Evolutionary conservation across 495 filamentous ascomycete species (phyloP).

Genomic region (Lophiotrema nucula): DNA sequence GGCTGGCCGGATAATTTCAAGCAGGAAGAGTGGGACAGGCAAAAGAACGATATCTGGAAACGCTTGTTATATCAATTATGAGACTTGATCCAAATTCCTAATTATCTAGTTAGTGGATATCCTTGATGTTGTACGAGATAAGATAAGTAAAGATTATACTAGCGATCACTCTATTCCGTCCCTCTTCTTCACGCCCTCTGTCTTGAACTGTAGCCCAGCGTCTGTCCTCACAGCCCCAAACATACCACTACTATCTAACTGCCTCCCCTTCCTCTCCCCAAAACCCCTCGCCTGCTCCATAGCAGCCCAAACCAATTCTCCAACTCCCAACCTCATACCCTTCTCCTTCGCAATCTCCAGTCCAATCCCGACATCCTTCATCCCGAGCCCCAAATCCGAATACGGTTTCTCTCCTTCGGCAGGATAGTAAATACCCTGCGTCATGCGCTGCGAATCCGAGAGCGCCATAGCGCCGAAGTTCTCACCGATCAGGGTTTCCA

Average conservation of each 20-base stretch:
- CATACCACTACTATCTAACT: slow-evolving; percentile 23
- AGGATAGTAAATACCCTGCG: slow-evolving; percentile 11
- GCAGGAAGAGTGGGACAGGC: too few species aligned
- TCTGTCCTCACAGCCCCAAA: slow-evolving; percentile 18
- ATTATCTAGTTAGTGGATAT: too few species aligned
- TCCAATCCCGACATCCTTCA: slow-evolving; percentile 24
- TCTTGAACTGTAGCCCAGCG: slow-evolving; percentile 21
- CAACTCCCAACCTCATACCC: slow-evolving; percentile 15
- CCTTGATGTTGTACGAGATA: too few species aligned
- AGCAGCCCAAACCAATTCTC: slow-evolving; percentile 11
- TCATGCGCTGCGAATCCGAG: slow-evolving; percentile 4
- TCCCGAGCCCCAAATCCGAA: slow-evolving; percentile 16
- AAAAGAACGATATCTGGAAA: too few species aligned
- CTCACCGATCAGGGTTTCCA: slow-evolving; percentile 53
- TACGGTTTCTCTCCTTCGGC: slow-evolving; percentile 1
- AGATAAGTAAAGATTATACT: too few species aligned
- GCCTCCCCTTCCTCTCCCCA: slow-evolving; percentile 12
- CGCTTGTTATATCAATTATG: too few species aligned
- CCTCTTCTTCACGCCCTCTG: slow-evolving; percentile 9
- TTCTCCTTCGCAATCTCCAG: slow-evolving; percentile 5
- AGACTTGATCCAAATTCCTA: too few species aligned
- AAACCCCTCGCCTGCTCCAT: slow-evolving; percentile 15
- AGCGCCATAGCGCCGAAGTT: slow-evolving; percentile 47
- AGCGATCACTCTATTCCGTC: too few species aligned
- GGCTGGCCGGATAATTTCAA: too few species aligned